Conservation (phyloP, 352 stramenopile genomes). For the Phytophthora tentaculata region DNA sequence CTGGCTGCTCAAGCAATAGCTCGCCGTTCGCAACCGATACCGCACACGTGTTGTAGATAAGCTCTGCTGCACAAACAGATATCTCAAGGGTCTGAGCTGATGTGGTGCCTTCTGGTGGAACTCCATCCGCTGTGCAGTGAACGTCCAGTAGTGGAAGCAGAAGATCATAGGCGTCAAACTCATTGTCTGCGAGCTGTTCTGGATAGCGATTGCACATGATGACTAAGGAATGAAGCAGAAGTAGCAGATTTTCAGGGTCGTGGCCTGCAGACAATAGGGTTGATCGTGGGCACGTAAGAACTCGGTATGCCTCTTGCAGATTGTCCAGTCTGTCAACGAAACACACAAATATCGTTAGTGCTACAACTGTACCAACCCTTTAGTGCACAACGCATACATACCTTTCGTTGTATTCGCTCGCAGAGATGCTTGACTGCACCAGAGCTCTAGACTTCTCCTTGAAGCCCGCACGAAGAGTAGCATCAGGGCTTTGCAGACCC, state of each 20-base stretch:
- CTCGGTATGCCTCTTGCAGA: conserved; percentile 68
- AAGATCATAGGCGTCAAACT: conserved; percentile 75
- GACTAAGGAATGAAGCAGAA: conserved; percentile 69
- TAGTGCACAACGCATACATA: conserved; percentile 27
- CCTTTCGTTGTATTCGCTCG: conserved; percentile 48
- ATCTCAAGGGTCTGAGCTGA: conserved; percentile 60
- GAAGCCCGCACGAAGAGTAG: conserved; percentile 57
- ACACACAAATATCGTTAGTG: conserved; percentile 2
- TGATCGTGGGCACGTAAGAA: conserved; percentile 70
- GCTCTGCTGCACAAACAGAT: conserved; percentile 62
- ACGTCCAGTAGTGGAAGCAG: conserved; percentile 60
- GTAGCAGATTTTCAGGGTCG: conserved; percentile 73
- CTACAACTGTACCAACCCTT: background rate
- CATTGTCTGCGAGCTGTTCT: conserved; percentile 52
- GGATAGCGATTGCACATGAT: conserved; percentile 74
- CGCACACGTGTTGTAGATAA: conserved; percentile 74
- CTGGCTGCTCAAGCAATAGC: conserved; percentile 54
- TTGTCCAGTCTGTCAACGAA: conserved; percentile 35
- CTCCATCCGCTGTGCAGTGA: conserved; percentile 64
- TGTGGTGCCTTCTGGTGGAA: conserved; percentile 48
- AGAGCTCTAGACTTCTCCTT: conserved; percentile 58
- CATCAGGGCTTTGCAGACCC: conserved; percentile 13
- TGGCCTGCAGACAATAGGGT: conserved; percentile 74
- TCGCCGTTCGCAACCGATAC: conserved; percentile 65
- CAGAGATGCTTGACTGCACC: conserved; percentile 30